Evolutionary conservation across 139 green algal genomes (phyloP), one percentile per base, ranked within the genome.

Genomic region (Volvox reticuliferus): DNA sequence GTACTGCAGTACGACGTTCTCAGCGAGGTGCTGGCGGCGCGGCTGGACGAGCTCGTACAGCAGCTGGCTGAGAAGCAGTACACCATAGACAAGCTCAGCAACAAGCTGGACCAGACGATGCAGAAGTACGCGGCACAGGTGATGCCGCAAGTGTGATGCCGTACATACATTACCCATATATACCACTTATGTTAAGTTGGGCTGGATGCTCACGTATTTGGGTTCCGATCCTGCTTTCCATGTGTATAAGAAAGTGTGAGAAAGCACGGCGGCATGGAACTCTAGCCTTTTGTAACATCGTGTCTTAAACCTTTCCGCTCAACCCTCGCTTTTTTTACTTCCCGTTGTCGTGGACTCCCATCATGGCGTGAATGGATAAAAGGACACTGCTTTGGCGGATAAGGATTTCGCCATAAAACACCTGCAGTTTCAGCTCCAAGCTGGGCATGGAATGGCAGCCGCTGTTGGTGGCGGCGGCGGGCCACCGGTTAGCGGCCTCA

Each of bases 21-120:
- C 22, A 17, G 28, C 50, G 86, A 90, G 86, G 86, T 90, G 69
- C 86, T 90, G n/a, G 12, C 73, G 21, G 44, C 55, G 3, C 55
- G 73, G 73, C 50, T 90, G 37, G 86, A 83, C 17, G 86, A 90
- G 50, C 30, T 90, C 12, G 69, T 90, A 77, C 86, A 76, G 44
- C 73, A 90, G 86, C 12, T 90, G 86, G 86, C 86, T 22, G 86
- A 90, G 73, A 62, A 83, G 86, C 50, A 76, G 44, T 75, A 50
- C 86, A 90, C 73, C 5, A 21, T 63, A 1, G 73, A 65, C 19
- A 76, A 83, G n/a, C 86, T 90, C 21, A 83, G 33, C 28, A 37
- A 2, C 32, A 83, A 90, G 71, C 55, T 77, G 19, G 26, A 83
- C 86, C 30, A 36, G 3, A 75, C 32, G 26, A 84, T 90, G 73